Conservation (phyloP, 2,329 filamentous ascomycete species). For the Colletotrichum incanum region DNA sequence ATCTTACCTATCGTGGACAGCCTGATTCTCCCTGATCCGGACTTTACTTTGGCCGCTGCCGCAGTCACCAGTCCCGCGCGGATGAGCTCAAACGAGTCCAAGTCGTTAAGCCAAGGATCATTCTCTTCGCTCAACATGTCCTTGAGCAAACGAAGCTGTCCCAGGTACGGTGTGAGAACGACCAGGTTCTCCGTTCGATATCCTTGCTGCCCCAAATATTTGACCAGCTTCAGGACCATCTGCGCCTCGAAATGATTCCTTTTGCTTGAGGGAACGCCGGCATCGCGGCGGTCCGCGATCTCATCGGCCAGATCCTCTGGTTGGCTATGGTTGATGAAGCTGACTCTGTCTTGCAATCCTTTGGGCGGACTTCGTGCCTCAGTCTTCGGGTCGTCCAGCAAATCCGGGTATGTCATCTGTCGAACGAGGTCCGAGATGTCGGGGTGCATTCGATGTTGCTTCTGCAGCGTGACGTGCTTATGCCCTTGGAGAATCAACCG, state of each 20-base stretch:
- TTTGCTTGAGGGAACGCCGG: conserved; percentile 67
- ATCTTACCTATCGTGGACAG: conserved; percentile 79
- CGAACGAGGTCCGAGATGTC: conserved; percentile 75
- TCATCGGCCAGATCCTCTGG: conserved; percentile 63
- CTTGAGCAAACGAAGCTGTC: conserved; percentile 73
- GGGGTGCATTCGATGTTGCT: conserved; percentile 79
- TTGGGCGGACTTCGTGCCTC: conserved; percentile 61
- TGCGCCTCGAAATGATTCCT: conserved; percentile 76
- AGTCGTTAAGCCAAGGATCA: conserved; percentile 78
- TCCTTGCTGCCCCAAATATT: conserved; percentile 80
- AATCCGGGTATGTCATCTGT: conserved; percentile 72
- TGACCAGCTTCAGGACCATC: conserved; percentile 76
- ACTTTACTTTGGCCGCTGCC: conserved; percentile 62
- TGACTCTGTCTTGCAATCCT: conserved; percentile 72
- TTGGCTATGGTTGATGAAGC: conserved; percentile 77
- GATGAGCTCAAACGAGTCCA: conserved; percentile 76
- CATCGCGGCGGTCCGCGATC: conserved; percentile 67
- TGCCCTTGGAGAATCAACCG: conserved; percentile 72
- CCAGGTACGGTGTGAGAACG: conserved; percentile 80
- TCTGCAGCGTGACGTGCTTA: conserved; percentile 67
- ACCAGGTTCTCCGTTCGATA: conserved; percentile 78
- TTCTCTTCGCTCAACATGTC: conserved; percentile 68
- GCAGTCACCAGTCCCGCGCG: conserved; percentile 73
- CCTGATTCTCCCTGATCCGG: conserved; percentile 66
- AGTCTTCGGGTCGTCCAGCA: conserved; percentile 70